Conservation (phyloP, 2,329 filamentous ascomycete species). For the Cladophialophora carrionii region DNA sequence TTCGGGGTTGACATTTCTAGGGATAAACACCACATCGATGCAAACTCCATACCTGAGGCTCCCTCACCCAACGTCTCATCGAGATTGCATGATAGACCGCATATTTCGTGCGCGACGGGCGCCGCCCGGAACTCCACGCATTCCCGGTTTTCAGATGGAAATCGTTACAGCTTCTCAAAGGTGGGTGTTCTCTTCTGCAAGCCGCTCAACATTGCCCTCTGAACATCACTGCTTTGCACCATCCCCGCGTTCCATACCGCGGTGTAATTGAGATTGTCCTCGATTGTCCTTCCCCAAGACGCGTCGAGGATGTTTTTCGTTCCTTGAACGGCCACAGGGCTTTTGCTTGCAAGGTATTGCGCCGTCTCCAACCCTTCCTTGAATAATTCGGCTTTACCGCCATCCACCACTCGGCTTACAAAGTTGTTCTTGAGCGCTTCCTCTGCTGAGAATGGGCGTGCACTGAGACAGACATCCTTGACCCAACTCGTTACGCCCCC, state of each 20-base stretch:
- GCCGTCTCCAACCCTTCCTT: slow-evolving; percentile 67
- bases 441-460: slow-evolving; percentile 49
- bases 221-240: slow-evolving; percentile 78
- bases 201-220: slow-evolving; percentile 72
- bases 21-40: not conserved
- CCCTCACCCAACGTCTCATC: not conserved
- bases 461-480: slow-evolving; percentile 54
- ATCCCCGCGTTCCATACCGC: slow-evolving; percentile 84
- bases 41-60: not conserved
- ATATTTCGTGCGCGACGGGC: too few species aligned
- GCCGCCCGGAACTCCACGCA: too few species aligned
- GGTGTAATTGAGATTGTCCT: slow-evolving; percentile 83
- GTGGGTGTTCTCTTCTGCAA: slow-evolving; percentile 76
- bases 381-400: slow-evolving; percentile 64
- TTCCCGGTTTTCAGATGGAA: not conserved
- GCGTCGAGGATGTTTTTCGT: slow-evolving; percentile 88
- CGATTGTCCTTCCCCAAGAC: slow-evolving; percentile 74
- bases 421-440: slow-evolving; percentile 52
- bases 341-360: slow-evolving; percentile 72
- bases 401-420: slow-evolving; percentile 47
- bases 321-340: slow-evolving; percentile 81
- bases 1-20: too few species aligned
- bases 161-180: slow-evolving; percentile 75
- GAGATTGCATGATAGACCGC: not conserved
- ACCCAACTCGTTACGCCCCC: slow-evolving; percentile 51